Conservation (phyloP, 768 basidiomycete species). For the Lactarius hengduanensis region DNA sequence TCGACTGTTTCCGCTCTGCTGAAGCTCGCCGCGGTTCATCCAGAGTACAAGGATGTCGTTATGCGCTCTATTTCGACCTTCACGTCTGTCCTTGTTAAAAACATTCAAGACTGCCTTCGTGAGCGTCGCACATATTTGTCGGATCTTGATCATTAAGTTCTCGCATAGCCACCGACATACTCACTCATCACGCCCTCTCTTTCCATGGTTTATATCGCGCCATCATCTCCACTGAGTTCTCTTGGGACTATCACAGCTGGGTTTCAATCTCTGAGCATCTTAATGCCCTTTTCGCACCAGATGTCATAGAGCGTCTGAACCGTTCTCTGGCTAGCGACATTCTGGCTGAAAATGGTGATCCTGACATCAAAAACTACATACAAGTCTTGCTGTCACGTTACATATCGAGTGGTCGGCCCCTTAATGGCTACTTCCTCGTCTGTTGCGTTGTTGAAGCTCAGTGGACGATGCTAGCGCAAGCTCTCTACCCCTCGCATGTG, state of each 20-base stretch:
- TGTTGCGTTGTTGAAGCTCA: constrained; percentile 85
- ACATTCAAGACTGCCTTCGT: constrained; percentile 56
- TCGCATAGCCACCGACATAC: constrained; percentile 58
- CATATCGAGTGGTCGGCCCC: constrained; percentile 68
- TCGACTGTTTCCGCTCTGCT: constrained; percentile 77
- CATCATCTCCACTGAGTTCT: constrained; percentile 72
- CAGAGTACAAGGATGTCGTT: constrained; percentile 48
- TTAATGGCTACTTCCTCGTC: constrained; percentile 86
- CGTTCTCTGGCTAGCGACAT: constrained; percentile 61
- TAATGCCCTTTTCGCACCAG: constrained; percentile 59
- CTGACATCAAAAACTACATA: constrained; percentile 55
- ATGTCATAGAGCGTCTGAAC: constrained; percentile 71
- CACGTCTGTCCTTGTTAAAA: constrained; percentile 53
- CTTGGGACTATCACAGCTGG: constrained; percentile 74
- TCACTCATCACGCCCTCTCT: constrained; percentile 75
- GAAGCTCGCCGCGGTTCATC: constrained; percentile 55
- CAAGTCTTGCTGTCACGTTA: constrained; percentile 76
- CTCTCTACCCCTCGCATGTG: constrained; percentile 40
- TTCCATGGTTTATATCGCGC: constrained; percentile 88
- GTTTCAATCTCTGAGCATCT: constrained; percentile 50
- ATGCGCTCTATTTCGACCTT: constrained; percentile 63
- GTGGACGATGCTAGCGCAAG: constrained; percentile 83
- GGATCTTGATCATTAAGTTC: not conserved
- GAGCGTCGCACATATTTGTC: constrained; percentile 33
- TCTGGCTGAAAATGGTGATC: constrained; percentile 52